A percentile compares a stretch with the other conserved stretches of the same genome.
Conservation (phyloP, 352 stramenopile genomes). For the Peronospora belbahrii region DNA sequence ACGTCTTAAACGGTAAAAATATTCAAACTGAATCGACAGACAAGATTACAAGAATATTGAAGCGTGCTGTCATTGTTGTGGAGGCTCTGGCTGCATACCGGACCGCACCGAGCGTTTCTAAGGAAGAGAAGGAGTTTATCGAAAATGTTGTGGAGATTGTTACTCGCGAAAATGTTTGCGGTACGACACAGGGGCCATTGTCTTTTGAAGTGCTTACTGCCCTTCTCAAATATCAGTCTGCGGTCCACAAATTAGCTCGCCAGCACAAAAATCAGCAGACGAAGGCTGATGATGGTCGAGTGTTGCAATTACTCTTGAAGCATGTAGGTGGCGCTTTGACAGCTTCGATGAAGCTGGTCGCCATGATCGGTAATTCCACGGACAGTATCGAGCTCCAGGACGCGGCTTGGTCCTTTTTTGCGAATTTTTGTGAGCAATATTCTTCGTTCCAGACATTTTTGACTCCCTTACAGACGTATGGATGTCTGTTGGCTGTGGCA, state of each 20-base stretch:
- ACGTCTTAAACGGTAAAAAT: constrained; percentile 2
- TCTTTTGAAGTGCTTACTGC: constrained; percentile 28
- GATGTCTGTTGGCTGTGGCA: constrained; percentile 50
- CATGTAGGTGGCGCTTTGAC: constrained; percentile 30
- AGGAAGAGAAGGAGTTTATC: constrained; percentile 31
- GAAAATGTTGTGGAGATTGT: constrained; percentile 22
- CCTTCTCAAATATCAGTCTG: constrained; percentile 47
- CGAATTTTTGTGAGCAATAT: constrained; percentile 47
- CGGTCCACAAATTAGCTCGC: constrained; percentile 12
- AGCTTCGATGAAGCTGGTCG: constrained; percentile 39
- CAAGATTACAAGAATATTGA: constrained; percentile 10
- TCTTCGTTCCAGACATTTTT: constrained; percentile 34
- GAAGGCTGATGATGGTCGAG: neutral
- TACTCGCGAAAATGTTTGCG: constrained; percentile 11
- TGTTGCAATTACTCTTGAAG: constrained; percentile 19
- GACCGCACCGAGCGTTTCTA: constrained; percentile 2
- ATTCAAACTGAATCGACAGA: neutral
- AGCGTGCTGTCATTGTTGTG: constrained; percentile 27
- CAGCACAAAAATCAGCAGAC: constrained; percentile 9
- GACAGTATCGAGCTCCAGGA: constrained; percentile 7
- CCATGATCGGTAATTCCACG: constrained; percentile 4
- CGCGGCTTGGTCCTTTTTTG: constrained; percentile 47
- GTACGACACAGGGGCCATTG: constrained; percentile 25
- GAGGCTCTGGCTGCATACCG: constrained; percentile 27
- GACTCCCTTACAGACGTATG: constrained; percentile 46